Conservation (phyloP, 2,329 filamentous ascomycete species). For the Anthostomella pinea region DNA sequence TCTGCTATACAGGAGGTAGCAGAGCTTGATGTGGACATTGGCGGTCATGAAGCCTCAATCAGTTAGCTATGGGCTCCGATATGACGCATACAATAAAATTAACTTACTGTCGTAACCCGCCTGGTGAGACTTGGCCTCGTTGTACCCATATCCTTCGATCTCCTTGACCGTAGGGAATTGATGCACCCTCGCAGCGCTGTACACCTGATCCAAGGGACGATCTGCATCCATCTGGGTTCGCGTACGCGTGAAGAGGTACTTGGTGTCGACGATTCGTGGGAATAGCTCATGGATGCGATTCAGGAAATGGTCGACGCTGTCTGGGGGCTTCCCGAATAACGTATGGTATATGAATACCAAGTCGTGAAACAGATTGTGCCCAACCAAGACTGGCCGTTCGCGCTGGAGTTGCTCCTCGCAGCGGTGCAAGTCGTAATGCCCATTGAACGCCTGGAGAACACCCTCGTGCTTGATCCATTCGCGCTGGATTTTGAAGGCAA, state of each 20-base stretch:
- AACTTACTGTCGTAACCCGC: conserved; percentile 58
- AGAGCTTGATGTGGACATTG: conserved; percentile 14
- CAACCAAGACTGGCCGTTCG: conserved; percentile 46
- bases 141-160: conserved; percentile 26
- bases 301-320: conserved; percentile 51
- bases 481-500: too few species aligned
- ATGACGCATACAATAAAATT: neutral
- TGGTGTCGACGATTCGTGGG: conserved; percentile 56
- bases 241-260: conserved; percentile 49
- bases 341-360: conserved; percentile 61
- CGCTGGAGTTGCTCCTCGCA: conserved; percentile 29
- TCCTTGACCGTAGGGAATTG: conserved; percentile 39
- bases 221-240: conserved; percentile 35
- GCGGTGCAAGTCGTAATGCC: conserved; percentile 8
- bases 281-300: conserved; percentile 45
- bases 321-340: conserved; percentile 58
- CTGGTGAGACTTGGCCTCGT: conserved; percentile 42
- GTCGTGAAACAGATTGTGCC: conserved; percentile 65
- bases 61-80: conserved; percentile 7
- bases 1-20: too few species aligned
- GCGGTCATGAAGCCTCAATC: conserved; percentile 41
- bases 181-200: conserved; percentile 38
- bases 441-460: conserved; percentile 4
- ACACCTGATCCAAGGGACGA: conserved; percentile 46
- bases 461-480: too few species aligned